These are phyloP conservation scores for Cyclotella kingstonii DNA, from an alignment of 108 stramenopile species.

Conservation along the genomic window DNA sequence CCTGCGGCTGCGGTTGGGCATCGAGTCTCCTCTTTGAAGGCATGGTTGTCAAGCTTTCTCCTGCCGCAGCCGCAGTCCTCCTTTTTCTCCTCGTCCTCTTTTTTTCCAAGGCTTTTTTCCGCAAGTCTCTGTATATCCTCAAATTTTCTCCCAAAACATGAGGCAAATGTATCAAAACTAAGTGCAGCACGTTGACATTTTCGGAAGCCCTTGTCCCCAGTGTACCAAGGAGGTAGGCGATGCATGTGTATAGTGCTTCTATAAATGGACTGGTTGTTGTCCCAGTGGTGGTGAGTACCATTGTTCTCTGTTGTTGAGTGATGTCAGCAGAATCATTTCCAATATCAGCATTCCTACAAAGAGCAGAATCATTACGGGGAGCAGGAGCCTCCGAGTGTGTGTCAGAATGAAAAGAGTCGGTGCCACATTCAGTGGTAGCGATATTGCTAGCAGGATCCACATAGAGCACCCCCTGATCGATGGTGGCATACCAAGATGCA, in stretches of 20 bases:
- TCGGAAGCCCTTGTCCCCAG: conserved; percentile 68
- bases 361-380: not conserved
- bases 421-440: not conserved
- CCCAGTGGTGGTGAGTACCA: conserved; percentile 44
- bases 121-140: conserved; percentile 62
- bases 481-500: conserved; percentile 51
- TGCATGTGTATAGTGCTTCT: conserved; percentile 58
- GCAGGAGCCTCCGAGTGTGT: no score
- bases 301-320: conserved; percentile 30
- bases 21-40: conserved; percentile 1
- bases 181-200: conserved; percentile 70
- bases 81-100: conserved; percentile 17
- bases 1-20: no score
- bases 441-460: conserved; percentile 9
- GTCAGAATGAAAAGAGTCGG: not conserved
- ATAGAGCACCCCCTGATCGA: conserved; percentile 43
- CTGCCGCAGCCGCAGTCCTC: no score
- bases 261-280: conserved; percentile 56
- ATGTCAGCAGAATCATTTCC: conserved; percentile 12
- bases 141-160: conserved; percentile 71
- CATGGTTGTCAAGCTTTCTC: no score
- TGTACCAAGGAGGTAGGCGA: conserved; percentile 70
- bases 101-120: conserved; percentile 45
- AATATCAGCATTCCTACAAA: not conserved
- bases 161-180: conserved; percentile 70